These are phyloP conservation scores for Styphnolobium japonicum DNA, from an alignment of 306 rosid species.

Conservation along the genomic window DNA sequence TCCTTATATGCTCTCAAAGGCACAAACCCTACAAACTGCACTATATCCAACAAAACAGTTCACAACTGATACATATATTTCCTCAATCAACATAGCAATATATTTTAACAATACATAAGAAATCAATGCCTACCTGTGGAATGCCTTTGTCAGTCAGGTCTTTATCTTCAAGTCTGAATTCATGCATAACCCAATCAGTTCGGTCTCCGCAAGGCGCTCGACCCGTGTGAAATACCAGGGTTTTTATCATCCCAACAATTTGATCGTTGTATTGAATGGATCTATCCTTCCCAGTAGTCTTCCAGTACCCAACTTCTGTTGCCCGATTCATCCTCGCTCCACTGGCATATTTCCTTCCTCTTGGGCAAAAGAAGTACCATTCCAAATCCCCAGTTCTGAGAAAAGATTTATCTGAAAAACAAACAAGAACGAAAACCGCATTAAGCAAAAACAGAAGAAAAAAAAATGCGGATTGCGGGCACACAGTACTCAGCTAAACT, in stretches of 20 bases:
- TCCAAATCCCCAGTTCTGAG: slow-evolving; percentile 58
- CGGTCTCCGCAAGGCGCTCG: slow-evolving; percentile 54
- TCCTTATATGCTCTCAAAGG: background rate
- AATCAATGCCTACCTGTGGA: slow-evolving; percentile 45
- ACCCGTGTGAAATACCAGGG: slow-evolving; percentile 64
- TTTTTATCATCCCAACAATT: slow-evolving; percentile 65
- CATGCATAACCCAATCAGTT: slow-evolving; percentile 93
- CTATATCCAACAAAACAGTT: background rate
- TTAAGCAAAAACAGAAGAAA: background rate
- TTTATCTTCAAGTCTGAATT: slow-evolving; percentile 62
- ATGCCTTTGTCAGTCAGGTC: slow-evolving; percentile 25
- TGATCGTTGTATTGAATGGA: slow-evolving; percentile 17
- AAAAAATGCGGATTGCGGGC: background rate
- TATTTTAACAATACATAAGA: background rate
- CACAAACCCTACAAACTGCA: background rate
- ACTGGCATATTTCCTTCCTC: slow-evolving; percentile 55
- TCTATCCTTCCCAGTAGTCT: slow-evolving; percentile 81
- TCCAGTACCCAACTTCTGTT: slow-evolving; percentile 72
- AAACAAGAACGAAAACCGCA: background rate
- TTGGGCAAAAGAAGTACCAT: slow-evolving; percentile 77
- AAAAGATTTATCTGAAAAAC: slow-evolving; percentile 46
- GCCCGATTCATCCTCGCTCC: slow-evolving; percentile 76
- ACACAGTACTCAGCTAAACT: background rate
- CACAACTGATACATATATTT: background rate
- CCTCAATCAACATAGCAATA: background rate